These are phyloP conservation scores for Groenewaldozyma sp. DNA, from an alignment of 1,139 yeast genomes.

Conservation along the genomic window DNA sequence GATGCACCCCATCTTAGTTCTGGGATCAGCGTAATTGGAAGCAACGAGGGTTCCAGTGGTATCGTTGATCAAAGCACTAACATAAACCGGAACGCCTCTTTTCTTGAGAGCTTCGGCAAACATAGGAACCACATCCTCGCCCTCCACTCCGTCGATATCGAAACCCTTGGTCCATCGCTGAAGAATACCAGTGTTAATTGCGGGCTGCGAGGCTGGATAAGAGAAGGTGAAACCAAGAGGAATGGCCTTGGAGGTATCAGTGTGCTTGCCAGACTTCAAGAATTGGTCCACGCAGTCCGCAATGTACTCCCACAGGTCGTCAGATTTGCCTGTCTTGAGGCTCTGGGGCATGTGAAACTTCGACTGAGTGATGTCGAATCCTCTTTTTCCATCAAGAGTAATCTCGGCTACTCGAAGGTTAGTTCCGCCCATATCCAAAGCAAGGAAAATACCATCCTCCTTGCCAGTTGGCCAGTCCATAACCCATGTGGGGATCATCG, in stretches of 20 bases:
- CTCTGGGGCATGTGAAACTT: conserved; percentile 63
- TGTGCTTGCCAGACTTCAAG: conserved; percentile 45
- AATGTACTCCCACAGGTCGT: conserved; percentile 75
- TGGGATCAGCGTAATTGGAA: conserved; percentile 82
- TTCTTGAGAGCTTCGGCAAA: conserved; percentile 64
- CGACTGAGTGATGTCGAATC: conserved; percentile 75
- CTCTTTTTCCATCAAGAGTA: conserved; percentile 64
- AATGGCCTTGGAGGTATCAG: conserved; percentile 51
- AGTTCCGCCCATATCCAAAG: conserved; percentile 94
- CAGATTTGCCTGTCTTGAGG: conserved; percentile 71
- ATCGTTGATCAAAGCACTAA: conserved; percentile 90
- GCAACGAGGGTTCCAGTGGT: conserved; percentile 97
- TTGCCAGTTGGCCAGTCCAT: conserved; percentile 86
- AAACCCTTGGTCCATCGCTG: conserved; percentile 99
- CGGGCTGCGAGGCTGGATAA: conserved; percentile 80
- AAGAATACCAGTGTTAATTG: conserved; percentile 75
- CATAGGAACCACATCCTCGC: conserved; percentile 88
- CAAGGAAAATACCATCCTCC: conserved; percentile 82
- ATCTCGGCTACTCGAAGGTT: conserved; percentile 85
- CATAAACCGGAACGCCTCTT: conserved; percentile 63
- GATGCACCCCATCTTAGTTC: conserved; percentile 87
- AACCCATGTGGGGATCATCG: conserved; percentile 98
- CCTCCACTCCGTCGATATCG: conserved; percentile 90
- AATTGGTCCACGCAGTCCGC: conserved; percentile 64
- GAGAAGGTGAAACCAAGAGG: conserved; percentile 95